These are phyloP conservation scores for Phytophthora macrochlamydospora DNA, from an alignment of 352 stramenopile species.

Conservation along the genomic window DNA sequence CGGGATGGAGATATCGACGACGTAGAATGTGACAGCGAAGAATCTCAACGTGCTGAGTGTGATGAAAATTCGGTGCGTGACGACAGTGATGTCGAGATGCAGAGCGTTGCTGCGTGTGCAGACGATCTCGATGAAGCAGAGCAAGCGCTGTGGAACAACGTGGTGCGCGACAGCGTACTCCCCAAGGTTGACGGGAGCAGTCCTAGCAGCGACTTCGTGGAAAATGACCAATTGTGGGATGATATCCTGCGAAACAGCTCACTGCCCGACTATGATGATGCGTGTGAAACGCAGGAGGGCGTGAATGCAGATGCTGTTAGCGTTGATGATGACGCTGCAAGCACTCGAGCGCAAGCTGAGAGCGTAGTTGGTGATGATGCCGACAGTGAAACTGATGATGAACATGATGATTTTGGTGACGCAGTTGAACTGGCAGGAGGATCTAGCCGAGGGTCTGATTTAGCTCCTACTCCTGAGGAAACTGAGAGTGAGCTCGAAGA, in stretches of 20 bases:
- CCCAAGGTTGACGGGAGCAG: neutral
- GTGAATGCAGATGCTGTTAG: slow-evolving; percentile 1
- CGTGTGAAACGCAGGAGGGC: slow-evolving; percentile 12
- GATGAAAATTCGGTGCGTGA: neutral
- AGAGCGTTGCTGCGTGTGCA: neutral
- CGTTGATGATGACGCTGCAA: neutral
- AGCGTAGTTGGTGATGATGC: neutral
- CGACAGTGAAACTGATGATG: neutral
- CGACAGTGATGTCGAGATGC: neutral
- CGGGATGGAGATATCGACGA: slow-evolving; percentile 2
- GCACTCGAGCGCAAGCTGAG: neutral
- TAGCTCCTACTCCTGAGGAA: neutral
- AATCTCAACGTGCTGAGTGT: neutral
- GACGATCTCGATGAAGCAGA: neutral
- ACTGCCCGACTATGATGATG: slow-evolving; percentile 1
- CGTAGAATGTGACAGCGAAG: slow-evolving; percentile 2
- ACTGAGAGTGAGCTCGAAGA: neutral
- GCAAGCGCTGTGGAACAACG: neutral
- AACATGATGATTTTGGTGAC: neutral
- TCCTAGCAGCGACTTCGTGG: neutral
- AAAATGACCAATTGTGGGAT: no score
- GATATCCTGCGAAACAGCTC: no score
- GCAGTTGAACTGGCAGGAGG: neutral
- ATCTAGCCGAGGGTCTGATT: neutral
- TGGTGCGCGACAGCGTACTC: neutral